These are phyloP conservation scores for Arthrobotrys sphaeroides DNA, from an alignment of 2,329 filamentous ascomycete species.

Conservation along the genomic window DNA sequence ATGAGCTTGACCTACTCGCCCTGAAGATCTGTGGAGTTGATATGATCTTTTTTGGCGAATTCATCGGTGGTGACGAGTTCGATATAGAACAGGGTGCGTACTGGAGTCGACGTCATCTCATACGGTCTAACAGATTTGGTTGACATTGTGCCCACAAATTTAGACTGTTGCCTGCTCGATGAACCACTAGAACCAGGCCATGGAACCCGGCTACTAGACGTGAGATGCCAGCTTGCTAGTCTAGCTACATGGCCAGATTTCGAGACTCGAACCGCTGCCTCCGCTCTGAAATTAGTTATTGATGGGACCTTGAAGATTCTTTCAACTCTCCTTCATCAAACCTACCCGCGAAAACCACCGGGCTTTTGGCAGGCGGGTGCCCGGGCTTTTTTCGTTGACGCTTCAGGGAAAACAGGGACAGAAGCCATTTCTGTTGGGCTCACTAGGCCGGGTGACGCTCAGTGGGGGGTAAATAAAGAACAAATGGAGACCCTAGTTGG, in stretches of 20 bases:
- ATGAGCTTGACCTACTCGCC: conserved; percentile 17
- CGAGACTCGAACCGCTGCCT: not conserved
- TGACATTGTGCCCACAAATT: no score
- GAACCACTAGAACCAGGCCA: no score
- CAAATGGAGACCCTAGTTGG: not conserved
- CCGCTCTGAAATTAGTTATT: not conserved
- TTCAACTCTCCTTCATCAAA: not conserved
- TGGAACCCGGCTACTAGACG: not conserved
- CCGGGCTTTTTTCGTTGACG: not conserved
- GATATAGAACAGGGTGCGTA: no score
- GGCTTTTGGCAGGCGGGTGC: not conserved
- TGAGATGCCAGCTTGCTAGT: not conserved
- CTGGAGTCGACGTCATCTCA: no score
- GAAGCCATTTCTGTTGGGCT: not conserved
- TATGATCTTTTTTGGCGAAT: not conserved
- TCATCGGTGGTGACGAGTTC: no score
- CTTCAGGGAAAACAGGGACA: not conserved
- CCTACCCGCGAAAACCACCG: not conserved
- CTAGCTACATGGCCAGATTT: not conserved
- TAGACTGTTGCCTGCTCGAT: no score
- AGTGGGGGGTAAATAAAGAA: not conserved
- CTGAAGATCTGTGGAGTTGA: conserved; percentile 11
- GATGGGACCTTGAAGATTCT: not conserved
- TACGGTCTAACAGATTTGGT: no score
- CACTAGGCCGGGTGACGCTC: not conserved